Conservation (phyloP, 2,329 filamentous ascomycete species). For the Epichloe hybrida region DNA sequence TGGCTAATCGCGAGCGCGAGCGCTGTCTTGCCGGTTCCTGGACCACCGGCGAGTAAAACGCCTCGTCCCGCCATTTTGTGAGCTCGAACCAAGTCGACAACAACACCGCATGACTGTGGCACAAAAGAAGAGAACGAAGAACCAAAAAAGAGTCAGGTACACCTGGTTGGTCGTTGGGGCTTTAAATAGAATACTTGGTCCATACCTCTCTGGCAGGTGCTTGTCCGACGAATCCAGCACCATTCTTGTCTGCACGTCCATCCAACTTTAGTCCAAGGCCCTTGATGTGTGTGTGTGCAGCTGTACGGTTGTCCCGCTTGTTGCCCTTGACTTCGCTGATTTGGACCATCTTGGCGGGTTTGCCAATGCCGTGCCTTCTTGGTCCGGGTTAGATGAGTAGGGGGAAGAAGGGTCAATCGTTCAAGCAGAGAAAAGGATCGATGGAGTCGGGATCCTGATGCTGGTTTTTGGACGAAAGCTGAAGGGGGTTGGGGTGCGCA, state of each 20-base stretch:
- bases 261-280: constrained; percentile 77
- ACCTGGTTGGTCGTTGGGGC: constrained; percentile 10
- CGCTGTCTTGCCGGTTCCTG: constrained; percentile 93
- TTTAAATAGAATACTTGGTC: neutral
- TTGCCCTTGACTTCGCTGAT: constrained; percentile 93
- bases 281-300: constrained; percentile 95
- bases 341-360: constrained; percentile 54
- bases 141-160: neutral
- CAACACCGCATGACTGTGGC: constrained; percentile 75
- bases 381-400: neutral
- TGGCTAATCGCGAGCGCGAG: constrained; percentile 91
- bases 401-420: neutral
- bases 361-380: constrained; percentile 5
- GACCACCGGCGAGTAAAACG: constrained; percentile 83
- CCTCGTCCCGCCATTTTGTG: constrained; percentile 97
- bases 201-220: constrained; percentile 72
- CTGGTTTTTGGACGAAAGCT: too few relatives aligned
- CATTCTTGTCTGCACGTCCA: constrained; percentile 69
- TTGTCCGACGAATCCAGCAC: constrained; percentile 83
- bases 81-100: constrained; percentile 87
- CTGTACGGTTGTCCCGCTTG: constrained; percentile 88
- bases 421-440: neutral
- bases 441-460: too few relatives aligned
- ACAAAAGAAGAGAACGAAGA: neutral
- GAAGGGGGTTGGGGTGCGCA: neutral